These are phyloP conservation scores for Septoria linicola DNA, from an alignment of 2,329 filamentous ascomycete species.

Conservation along the genomic window DNA sequence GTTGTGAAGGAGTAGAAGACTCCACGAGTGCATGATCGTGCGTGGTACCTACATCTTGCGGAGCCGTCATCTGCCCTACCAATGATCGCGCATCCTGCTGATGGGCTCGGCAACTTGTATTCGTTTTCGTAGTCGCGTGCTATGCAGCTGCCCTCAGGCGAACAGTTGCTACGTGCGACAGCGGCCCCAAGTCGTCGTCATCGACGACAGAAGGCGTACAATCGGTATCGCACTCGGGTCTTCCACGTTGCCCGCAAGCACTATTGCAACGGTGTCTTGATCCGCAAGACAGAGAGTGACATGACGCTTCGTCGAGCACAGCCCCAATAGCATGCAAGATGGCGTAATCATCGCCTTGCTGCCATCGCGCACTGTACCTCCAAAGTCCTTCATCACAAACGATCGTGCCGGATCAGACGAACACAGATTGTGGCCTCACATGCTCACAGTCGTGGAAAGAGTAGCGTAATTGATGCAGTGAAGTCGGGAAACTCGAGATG, in stretches of 20 bases:
- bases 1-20: background rate
- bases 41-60: slow-evolving; percentile 18
- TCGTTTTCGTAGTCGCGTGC: background rate
- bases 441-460: background rate
- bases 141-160: background rate
- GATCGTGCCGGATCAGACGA: background rate
- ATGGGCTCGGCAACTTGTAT: background rate
- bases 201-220: background rate
- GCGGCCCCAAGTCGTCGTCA: background rate
- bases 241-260: background rate
- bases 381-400: background rate
- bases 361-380: background rate
- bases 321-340: slow-evolving; percentile 17
- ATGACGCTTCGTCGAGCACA: slow-evolving; percentile 13
- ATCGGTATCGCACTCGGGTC: background rate
- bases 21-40: slow-evolving; percentile 5
- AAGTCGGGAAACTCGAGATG: background rate
- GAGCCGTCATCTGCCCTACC: slow-evolving; percentile 18
- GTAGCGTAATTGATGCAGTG: background rate
- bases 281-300: background rate
- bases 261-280: background rate
- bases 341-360: slow-evolving; percentile 2
- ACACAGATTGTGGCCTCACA: background rate
- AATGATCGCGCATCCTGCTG: slow-evolving; percentile 4
- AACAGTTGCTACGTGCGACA: slow-evolving; percentile 5